Conservation (phyloP, 2,329 filamentous ascomycete species). For the Nannizzia gypsea region DNA sequence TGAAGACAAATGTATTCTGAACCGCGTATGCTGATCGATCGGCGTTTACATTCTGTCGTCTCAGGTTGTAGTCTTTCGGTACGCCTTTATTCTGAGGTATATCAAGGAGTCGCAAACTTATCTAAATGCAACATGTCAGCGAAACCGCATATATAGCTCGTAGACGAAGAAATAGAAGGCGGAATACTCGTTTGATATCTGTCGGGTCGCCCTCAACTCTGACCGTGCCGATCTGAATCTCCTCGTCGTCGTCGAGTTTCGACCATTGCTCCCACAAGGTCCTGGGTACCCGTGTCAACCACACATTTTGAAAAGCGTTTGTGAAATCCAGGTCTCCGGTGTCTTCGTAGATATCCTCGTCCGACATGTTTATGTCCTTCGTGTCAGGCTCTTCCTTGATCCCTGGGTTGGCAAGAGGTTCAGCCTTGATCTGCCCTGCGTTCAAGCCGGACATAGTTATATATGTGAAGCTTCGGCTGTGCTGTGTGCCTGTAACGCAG, state of each 20-base stretch:
- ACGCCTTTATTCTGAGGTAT: constrained; percentile 58
- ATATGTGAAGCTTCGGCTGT: not conserved
- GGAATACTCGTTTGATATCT: constrained; percentile 36
- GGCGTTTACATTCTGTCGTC: constrained; percentile 49
- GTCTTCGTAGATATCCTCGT: constrained; percentile 62
- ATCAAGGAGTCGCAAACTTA: constrained; percentile 57
- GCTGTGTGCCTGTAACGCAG: not conserved
- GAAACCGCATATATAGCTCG: not conserved
- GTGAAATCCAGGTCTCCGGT: constrained; percentile 52
- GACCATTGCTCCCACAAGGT: constrained; percentile 72
- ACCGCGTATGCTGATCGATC: constrained; percentile 38
- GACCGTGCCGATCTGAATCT: constrained; percentile 70
- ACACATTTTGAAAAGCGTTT: constrained; percentile 40
- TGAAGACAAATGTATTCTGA: constrained; percentile 82
- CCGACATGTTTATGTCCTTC: constrained; percentile 32
- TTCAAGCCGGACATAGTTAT: constrained; percentile 8
- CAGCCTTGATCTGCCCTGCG: constrained; percentile 26
- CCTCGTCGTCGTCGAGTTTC: constrained; percentile 64
- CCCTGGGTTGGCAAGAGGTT: constrained; percentile 27
- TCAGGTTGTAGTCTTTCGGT: constrained; percentile 80
- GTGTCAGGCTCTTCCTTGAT: constrained; percentile 33
- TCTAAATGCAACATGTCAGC: constrained; percentile 36
- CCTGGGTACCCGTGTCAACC: constrained; percentile 66
- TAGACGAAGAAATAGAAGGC: not conserved
- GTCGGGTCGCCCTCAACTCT: constrained; percentile 46